phyloP scores from a whole-genome alignment of 345 rosid species.

The Carallia pectinifolia region DNA sequence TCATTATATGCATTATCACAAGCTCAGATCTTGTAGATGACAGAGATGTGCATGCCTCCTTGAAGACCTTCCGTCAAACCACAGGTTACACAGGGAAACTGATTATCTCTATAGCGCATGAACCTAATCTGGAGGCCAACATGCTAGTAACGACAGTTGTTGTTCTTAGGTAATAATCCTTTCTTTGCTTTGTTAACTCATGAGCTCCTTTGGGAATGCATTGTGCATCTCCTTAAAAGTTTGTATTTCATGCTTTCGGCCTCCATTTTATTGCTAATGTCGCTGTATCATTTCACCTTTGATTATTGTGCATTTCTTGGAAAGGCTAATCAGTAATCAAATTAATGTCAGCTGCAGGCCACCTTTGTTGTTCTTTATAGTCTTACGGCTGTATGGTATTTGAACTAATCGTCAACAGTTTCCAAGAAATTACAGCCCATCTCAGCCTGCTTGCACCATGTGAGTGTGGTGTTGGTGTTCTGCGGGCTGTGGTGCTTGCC shows the following conservation, averaged over 20 bases:
- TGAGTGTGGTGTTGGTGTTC: background rate
- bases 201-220: too few species aligned
- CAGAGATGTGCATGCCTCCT: slow-evolving; percentile 41
- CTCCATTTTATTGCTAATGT: background rate
- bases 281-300: too few species aligned
- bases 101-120: slow-evolving; percentile 50
- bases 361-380: background rate
- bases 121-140: slow-evolving; percentile 62
- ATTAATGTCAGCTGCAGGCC: background rate
- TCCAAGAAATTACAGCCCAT: background rate
- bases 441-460: background rate
- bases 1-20: slow-evolving; percentile 59
- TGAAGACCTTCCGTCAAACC: slow-evolving; percentile 64
- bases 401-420: background rate
- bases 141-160: slow-evolving; percentile 62
- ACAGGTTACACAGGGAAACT: slow-evolving; percentile 57
- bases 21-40: slow-evolving; percentile 47
- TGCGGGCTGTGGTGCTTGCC: background rate
- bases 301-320: too few species aligned
- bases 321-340: background rate
- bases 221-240: background rate
- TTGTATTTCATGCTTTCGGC: background rate
- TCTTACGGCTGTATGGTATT: background rate
- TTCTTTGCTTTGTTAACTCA: background rate
- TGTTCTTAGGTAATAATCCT: slow-evolving; percentile 54